Evolutionary conservation across 768 basidiomycete genomes (phyloP).

Genomic region (Leccinum longicurvipes): DNA sequence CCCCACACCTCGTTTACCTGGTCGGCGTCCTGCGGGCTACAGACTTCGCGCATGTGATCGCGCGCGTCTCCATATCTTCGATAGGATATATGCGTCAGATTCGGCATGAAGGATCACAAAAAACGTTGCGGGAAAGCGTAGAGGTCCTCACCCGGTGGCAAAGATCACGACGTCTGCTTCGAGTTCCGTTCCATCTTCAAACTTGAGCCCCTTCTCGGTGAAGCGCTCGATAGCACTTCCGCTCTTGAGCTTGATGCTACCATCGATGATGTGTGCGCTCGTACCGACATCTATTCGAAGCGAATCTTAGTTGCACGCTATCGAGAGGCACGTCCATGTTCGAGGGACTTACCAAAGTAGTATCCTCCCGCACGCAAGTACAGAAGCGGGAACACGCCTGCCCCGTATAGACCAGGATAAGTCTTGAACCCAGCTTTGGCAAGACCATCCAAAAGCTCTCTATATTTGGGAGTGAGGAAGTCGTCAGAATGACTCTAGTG

Average conservation of each 20-base stretch:
- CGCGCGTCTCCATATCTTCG: slow-evolving; percentile 46
- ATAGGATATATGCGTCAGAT: neutral
- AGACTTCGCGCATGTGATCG: slow-evolving; percentile 39
- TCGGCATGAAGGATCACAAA: neutral
- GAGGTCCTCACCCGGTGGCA: slow-evolving; percentile 26
- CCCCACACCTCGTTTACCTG: slow-evolving; percentile 58
- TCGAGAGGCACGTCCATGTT: neutral
- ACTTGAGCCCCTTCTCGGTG: slow-evolving; percentile 30
- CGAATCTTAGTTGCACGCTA: neutral
- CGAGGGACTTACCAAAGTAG: slow-evolving; percentile 33
- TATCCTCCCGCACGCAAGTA: slow-evolving; percentile 36
- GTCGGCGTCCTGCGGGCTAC: slow-evolving; percentile 43
- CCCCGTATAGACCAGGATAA: slow-evolving; percentile 32
- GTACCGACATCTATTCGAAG: slow-evolving; percentile 35
- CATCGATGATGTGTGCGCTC: slow-evolving; percentile 41
- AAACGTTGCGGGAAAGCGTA: neutral
- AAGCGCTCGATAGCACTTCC: slow-evolving; percentile 34
- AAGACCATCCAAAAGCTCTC: slow-evolving; percentile 37
- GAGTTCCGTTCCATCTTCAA: slow-evolving; percentile 30
- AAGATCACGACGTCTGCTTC: slow-evolving; percentile 34
- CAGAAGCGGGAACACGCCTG: slow-evolving; percentile 32
- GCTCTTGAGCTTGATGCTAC: slow-evolving; percentile 50
- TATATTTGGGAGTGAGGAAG: slow-evolving; percentile 7
- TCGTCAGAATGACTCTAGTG: neutral
- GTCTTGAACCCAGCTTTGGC: slow-evolving; percentile 37